Evolutionary conservation across 1,284 basidiomycete species (phyloP), one percentile per base, ranked within the genome.

Genomic region (Cutaneotrichosporon sp.): DNA sequence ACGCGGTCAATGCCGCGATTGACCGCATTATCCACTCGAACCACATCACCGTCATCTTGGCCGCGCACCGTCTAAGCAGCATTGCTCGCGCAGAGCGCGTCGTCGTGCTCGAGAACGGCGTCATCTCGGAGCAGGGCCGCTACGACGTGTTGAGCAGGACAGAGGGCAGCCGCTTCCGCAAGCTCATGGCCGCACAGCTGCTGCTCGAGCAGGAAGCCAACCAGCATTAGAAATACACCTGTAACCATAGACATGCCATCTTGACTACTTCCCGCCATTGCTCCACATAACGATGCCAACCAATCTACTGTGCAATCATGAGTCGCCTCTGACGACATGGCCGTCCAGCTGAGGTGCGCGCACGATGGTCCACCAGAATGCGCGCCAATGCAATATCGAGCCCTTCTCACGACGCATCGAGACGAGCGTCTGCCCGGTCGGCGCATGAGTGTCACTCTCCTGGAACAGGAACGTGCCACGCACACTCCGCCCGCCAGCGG

Each of bases 171-270:
- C 83, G 91, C 53, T 95, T 95, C 83, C 84, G 90, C 18, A 82
- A 83, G 10, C 83, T 95, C 53, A 93, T 95, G 92, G 90, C 90
- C 18, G 90, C 91, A 2, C 92, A 95, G 73, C 81, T 94, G 30
- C 69, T 79, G 10, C 69, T 80, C 16, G 78, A 81, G 70, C 58
- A 63, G 65, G 21, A 40, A n/a, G 55, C 42, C 42, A 46, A 46
- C 18, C 2, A 46, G 42, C 42, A 46, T 18, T 46, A 46, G 42
- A 40, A 16, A 52, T 46, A 46, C 42, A 46, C 42, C 42, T 46
- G 42, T 46, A 46, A n/a, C 42, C 42, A 46, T 46, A 46, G 42
- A 46, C 16, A n/a, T 46, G 42, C 42, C 42, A 46, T n/a, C 42
- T 42, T 42, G 40, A 42, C 40, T 16, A 6, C 16, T 16, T 42